Conservation (phyloP, 2,329 filamentous ascomycete species). For the Harringtonia aguacate region DNA sequence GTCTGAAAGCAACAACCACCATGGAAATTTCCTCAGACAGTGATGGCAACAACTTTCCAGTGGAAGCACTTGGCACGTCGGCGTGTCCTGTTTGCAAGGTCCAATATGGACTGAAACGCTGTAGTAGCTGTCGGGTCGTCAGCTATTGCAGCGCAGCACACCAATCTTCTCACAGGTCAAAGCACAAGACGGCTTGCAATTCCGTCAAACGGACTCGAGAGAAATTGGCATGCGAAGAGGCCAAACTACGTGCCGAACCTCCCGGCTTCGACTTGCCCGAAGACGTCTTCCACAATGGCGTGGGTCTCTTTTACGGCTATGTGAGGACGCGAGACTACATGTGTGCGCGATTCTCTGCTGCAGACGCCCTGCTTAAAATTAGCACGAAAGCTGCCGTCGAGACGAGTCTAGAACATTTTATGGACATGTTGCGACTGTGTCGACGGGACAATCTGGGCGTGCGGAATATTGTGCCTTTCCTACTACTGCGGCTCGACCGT, state of each 20-base stretch:
- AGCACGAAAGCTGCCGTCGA: conserved; percentile 12
- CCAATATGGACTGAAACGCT: conserved; percentile 9
- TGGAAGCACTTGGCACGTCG: neutral
- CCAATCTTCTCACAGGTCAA: conserved; percentile 13
- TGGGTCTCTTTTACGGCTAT: conserved; percentile 23
- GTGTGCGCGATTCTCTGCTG: conserved; percentile 18
- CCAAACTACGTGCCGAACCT: conserved; percentile 11
- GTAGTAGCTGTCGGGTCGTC: conserved; percentile 16
- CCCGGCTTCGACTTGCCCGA: neutral
- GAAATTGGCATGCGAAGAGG: conserved; percentile 14
- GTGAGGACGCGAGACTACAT: conserved; percentile 25
- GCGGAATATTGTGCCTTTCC: conserved; percentile 9
- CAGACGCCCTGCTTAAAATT: conserved; percentile 18
- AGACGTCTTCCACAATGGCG: conserved; percentile 18
- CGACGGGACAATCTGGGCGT: conserved; percentile 7
- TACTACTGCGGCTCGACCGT: conserved; percentile 19
- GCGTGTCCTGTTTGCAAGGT: neutral
- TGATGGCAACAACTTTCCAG: too few species aligned
- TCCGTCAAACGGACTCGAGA: conserved; percentile 11
- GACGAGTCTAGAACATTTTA: conserved; percentile 1
- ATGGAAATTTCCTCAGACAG: too few species aligned
- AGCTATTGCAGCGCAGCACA: conserved; percentile 17
- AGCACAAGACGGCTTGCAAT: conserved; percentile 16
- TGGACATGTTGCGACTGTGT: conserved; percentile 8
- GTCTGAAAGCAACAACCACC: too few species aligned